Evolutionary conservation across 2,329 filamentous ascomycete species (phyloP).

Genomic region (Ascocoryne sarcoides): DNA sequence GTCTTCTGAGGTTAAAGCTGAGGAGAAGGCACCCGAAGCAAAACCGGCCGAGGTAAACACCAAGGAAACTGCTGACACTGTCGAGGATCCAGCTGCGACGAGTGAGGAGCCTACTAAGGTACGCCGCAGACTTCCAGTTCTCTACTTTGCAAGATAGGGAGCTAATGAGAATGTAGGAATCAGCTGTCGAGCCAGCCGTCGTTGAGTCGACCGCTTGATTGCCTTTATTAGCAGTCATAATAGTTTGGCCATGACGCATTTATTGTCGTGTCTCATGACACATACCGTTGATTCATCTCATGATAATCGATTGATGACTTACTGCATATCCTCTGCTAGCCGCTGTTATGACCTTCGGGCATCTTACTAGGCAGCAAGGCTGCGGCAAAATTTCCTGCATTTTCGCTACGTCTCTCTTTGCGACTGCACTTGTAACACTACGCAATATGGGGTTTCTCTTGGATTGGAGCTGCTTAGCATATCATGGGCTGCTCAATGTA

Average conservation of each 20-base stretch:
- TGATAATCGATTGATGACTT: slow-evolving; percentile 8
- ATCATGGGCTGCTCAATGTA: slow-evolving; percentile 19
- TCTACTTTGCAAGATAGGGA: background rate
- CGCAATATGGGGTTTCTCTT: slow-evolving; percentile 19
- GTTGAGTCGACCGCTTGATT: slow-evolving; percentile 20
- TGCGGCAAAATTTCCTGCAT: slow-evolving; percentile 13
- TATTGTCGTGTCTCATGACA: no score
- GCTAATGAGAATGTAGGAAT: slow-evolving; percentile 13
- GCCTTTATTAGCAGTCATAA: no score
- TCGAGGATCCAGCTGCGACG: slow-evolving; percentile 23
- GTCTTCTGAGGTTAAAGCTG: slow-evolving; percentile 31
- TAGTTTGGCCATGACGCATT: no score
- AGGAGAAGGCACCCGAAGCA: slow-evolving; percentile 32
- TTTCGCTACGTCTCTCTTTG: slow-evolving; percentile 14
- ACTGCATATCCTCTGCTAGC: slow-evolving; percentile 12
- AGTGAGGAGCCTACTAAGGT: background rate
- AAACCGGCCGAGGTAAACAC: no score
- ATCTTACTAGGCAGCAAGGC: slow-evolving; percentile 1
- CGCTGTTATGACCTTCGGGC: slow-evolving; percentile 4
- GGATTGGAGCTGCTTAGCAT: slow-evolving; percentile 15
- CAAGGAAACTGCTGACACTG: background rate
- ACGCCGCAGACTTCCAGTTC: background rate
- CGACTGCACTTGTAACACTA: slow-evolving; percentile 27
- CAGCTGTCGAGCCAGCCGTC: slow-evolving; percentile 9
- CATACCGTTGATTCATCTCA: no score